Conservation (phyloP, 1,284 basidiomycete species). For the Pterula multifida region DNA sequence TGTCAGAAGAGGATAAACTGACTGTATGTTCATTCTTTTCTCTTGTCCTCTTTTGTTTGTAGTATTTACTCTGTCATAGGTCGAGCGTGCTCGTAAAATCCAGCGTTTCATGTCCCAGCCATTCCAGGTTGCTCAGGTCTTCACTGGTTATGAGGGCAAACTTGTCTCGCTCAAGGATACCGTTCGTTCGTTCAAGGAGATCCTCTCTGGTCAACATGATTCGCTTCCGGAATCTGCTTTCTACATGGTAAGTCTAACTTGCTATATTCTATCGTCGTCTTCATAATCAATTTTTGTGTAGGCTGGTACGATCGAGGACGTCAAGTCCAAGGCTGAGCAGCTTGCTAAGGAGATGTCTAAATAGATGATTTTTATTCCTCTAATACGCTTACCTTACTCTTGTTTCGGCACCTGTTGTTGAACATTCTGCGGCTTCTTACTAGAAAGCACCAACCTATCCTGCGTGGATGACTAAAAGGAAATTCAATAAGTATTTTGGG, state of each 20-base stretch:
- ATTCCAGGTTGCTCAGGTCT: conserved; percentile 98
- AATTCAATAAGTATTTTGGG: too few relatives aligned
- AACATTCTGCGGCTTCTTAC: too few relatives aligned
- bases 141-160: conserved; percentile 97
- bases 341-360: conserved; percentile 77
- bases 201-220: conserved; percentile 85
- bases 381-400: too few relatives aligned
- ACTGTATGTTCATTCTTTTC: conserved; percentile 48
- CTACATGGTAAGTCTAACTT: conserved; percentile 56
- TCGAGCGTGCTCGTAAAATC: conserved; percentile 83
- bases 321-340: conserved; percentile 92
- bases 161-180: conserved; percentile 92
- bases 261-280: neutral
- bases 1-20: conserved; percentile 99
- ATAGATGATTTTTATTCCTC: neutral
- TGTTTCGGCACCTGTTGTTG: too few relatives aligned
- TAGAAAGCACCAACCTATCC: too few relatives aligned
- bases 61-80: conserved; percentile 25
- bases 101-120: conserved; percentile 99
- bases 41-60: neutral
- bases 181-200: conserved; percentile 90
- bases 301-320: conserved; percentile 89
- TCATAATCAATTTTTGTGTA: conserved; percentile 11
- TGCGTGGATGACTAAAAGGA: too few relatives aligned
- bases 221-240: conserved; percentile 87